Conservation (phyloP, 148 eudicot species). For the Simmondsia chinensis region DNA sequence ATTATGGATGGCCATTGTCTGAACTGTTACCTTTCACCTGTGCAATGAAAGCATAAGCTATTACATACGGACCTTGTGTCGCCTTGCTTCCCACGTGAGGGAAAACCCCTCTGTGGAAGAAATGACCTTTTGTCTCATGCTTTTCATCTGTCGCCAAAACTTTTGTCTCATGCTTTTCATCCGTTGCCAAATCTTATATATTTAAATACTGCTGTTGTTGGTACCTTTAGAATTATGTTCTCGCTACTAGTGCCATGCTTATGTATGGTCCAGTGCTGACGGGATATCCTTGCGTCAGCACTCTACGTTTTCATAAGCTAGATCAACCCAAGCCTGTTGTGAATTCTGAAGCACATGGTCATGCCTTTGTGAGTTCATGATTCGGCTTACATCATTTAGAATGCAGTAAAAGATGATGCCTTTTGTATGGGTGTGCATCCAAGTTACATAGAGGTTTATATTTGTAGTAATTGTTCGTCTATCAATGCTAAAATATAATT, state of each 20-base stretch:
- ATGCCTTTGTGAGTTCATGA: slow-evolving; percentile 13
- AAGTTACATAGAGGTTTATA: background rate
- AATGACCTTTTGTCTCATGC: too few relatives aligned
- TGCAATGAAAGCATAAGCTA: too few relatives aligned
- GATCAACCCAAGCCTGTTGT: slow-evolving; percentile 7
- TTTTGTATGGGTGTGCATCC: background rate
- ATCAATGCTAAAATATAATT: background rate
- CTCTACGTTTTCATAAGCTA: slow-evolving; percentile 32
- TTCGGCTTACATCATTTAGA: slow-evolving; percentile 8
- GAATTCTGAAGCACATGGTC: slow-evolving; percentile 6
- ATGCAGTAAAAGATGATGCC: background rate
- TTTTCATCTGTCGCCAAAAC: too few relatives aligned
- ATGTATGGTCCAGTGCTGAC: slow-evolving; percentile 32
- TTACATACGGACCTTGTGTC: too few relatives aligned
- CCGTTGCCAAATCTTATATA: too few relatives aligned
- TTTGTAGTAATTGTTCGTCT: background rate
- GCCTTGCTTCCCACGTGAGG: too few relatives aligned
- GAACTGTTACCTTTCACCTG: too few relatives aligned
- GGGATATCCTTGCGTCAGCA: slow-evolving; percentile 15
- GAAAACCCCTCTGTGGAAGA: too few relatives aligned
- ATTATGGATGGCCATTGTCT: too few relatives aligned
- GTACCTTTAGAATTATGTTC: background rate
- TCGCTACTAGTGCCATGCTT: slow-evolving; percentile 6
- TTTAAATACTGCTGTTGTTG: too few relatives aligned
- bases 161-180: too few relatives aligned